Evolutionary conservation across 768 basidiomycete species (phyloP).

Genomic region (Leccinum disarticulatum): DNA sequence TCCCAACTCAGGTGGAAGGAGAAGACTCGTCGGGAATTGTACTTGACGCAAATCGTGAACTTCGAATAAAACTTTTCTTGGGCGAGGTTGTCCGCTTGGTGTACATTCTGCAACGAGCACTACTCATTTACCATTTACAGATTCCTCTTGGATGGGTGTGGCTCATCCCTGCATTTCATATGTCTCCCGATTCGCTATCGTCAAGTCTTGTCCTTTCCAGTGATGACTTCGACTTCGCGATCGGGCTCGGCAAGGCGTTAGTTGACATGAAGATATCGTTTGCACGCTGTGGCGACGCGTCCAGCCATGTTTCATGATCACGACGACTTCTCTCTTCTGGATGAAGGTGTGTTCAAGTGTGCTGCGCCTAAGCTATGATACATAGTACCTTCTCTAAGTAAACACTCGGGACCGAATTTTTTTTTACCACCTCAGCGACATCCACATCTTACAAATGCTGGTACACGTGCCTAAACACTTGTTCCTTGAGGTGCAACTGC

Average conservation of each 20-base stretch:
- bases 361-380: background rate
- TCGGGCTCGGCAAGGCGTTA: constrained; percentile 68
- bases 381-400: background rate
- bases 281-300: constrained; percentile 37
- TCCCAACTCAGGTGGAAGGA: constrained; percentile 2
- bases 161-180: constrained; percentile 84
- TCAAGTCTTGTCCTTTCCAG: constrained; percentile 44
- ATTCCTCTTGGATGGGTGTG: constrained; percentile 84
- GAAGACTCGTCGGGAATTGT: constrained; percentile 44
- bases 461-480: background rate
- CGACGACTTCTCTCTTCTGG: background rate
- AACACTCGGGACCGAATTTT: background rate
- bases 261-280: constrained; percentile 66
- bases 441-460: background rate
- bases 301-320: background rate
- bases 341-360: background rate
- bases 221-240: constrained; percentile 74
- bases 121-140: constrained; percentile 32
- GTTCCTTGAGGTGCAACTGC: background rate
- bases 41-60: constrained; percentile 65
- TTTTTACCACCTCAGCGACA: background rate
- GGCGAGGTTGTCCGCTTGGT: constrained; percentile 52
- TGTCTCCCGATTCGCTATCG: constrained; percentile 49
- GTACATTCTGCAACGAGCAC: background rate
- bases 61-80: constrained; percentile 70